These are phyloP conservation scores for Fusarium anguioides DNA, from an alignment of 2,329 filamentous ascomycete species.

Conservation along the genomic window DNA sequence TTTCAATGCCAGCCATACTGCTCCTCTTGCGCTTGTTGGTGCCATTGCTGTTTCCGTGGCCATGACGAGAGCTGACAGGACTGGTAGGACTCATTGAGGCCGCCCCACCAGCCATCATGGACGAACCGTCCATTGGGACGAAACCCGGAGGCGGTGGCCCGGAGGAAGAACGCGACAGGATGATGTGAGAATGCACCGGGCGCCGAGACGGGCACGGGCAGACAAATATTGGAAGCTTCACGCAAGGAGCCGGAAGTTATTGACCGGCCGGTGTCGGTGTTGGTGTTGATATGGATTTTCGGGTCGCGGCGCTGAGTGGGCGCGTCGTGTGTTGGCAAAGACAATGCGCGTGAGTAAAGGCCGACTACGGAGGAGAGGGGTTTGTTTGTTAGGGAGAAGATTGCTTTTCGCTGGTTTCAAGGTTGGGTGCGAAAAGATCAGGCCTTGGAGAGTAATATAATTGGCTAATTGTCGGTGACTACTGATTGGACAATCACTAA, in stretches of 20 bases:
- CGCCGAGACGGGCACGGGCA: constrained; percentile 24
- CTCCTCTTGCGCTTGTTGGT: constrained; percentile 69
- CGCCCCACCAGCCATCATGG: constrained; percentile 59
- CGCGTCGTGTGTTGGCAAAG: constrained; percentile 41
- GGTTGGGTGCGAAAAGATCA: constrained; percentile 37
- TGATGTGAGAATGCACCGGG: constrained; percentile 21
- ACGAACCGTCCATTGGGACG: constrained; percentile 60
- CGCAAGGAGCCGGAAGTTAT: constrained; percentile 22
- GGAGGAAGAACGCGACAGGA: constrained; percentile 22
- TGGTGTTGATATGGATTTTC: constrained; percentile 42
- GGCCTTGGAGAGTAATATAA: no score
- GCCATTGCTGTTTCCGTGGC: constrained; percentile 55
- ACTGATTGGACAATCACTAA: no score
- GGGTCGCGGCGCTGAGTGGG: constrained; percentile 39
- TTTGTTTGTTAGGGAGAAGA: constrained; percentile 41
- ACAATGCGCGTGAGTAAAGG: constrained; percentile 43
- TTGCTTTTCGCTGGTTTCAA: constrained; percentile 36
- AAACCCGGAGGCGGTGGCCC: constrained; percentile 33
- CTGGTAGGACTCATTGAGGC: constrained; percentile 66
- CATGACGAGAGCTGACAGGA: constrained; percentile 63
- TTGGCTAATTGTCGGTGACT: no score
- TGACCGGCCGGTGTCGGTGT: constrained; percentile 45
- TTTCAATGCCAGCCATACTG: constrained; percentile 64
- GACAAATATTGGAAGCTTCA: constrained; percentile 17
- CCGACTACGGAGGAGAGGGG: constrained; percentile 50